Base-by-base conservation (phyloP, 208 protist species). In the Leishmania mexicana region DNA sequence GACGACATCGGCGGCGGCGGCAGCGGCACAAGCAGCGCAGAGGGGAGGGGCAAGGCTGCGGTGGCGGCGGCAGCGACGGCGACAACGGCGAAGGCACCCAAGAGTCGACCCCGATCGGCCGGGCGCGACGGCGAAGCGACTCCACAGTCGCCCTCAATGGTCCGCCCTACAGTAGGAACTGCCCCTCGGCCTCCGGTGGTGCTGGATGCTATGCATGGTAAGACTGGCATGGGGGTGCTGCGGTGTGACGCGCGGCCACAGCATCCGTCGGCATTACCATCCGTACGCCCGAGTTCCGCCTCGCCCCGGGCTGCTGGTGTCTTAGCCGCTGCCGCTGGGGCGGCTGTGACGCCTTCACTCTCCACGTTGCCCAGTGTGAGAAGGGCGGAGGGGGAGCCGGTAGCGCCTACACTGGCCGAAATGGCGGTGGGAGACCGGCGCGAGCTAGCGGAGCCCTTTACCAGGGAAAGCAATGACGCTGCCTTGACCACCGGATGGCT, bases 401-500 rank as follows among this genome's bases (percentile, higher is more conserved):
- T 47, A 4, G n/a, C 78, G 21, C 68, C 5, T 10, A 70, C 51
- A 24, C 11, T 54, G 58, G 28, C 60, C 1, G 77, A 42, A 51
- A 42, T 21, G 35, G 62, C 38, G 38, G 62, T 70, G 17, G 54
- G 51, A n/a, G 79, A 74, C 40, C 71, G 64, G 28, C 38, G 76
- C 45, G 76, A 80, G 67, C 53, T 83, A 15, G 53, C 75, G 31
- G 67, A 85, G 58, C 58, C 81, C 4, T 81, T 85, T 68, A 81
- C 81, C 21, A 64, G 42, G 21, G 81, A 88, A 74, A 86, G 88
- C 67, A 83, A 76, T 65, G 91, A 93, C 73, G 70, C 65, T 10
- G 90, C 94, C 11, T 28, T 97, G 15, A 91, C 87, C 19, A 85
- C 73, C 47, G 92, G 93, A 65, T 97, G 94, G 94, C 70, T 96